Evolutionary conservation across 805 yeast species (phyloP), one percentile per base, ranked within the genome.

Genomic region (Metahyphopichia silvanorum): DNA sequence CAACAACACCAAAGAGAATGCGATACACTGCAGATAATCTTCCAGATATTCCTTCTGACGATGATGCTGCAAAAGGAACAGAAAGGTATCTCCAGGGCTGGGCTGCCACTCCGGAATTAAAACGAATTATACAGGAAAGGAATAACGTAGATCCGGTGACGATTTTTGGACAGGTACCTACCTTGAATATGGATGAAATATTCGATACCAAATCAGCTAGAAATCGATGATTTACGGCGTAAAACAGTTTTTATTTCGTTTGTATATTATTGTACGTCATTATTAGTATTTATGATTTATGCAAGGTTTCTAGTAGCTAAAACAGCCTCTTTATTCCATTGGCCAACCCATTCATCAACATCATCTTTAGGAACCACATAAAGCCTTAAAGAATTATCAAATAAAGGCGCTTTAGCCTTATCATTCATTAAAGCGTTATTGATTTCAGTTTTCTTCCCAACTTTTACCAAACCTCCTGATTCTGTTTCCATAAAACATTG

Each of bases 401-500:
- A 79, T 26, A 89, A 55, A 2, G 96, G 95, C 6, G 86, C 77
- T 16, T 67, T 68, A 11, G 94, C 85, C 6, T 60, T 59, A 22
- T 71, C 76, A 31, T 76, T 70, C 62, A 77, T 71, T 41, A 91
- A 66, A 1, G 81, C 83, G 32, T 74, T 73, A 46, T 76, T 74
- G 15, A 91, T 53, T 1, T 84, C 64, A 15, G 79, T 73, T 43
- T 84, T 86, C 54, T 82, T 85, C 17, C 96, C 96, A 4, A 83
- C 77, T 57, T 86, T 87, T 27, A 87, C 80, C 39, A 91, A 68
- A 0, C 97, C 97, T 31, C 96, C 96, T 2, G 77, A 49, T 20
- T 62, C 69, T 0, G 96, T 86, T 55, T 86, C 97, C 79, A 86
- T 79, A 56, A 71, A 91, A 5, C 82, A 82, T 32, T 84, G 81